Evolutionary conservation across 805 yeast species (phyloP).

Genomic region (Suhomyces vadensis): DNA sequence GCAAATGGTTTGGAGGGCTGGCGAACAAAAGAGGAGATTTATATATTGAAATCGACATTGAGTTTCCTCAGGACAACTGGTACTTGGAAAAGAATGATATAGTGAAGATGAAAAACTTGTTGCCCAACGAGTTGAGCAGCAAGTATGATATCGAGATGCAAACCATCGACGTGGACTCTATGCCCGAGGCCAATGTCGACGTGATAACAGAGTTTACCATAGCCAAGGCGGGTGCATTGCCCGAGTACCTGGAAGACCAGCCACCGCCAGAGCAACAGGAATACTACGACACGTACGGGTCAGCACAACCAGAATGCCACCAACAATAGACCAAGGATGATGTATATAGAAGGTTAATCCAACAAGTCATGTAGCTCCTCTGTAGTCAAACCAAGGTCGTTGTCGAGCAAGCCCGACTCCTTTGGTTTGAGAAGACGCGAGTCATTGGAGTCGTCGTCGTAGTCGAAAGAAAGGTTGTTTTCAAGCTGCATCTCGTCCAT

Average conservation of each 20-base stretch:
- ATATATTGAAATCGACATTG: constrained; percentile 67
- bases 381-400: constrained; percentile 31
- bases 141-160: constrained; percentile 25
- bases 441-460: constrained; percentile 13
- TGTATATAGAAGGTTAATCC: constrained; percentile 24
- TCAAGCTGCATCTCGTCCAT: constrained; percentile 14
- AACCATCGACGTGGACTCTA: constrained; percentile 24
- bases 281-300: constrained; percentile 16
- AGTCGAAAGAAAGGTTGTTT: constrained; percentile 8
- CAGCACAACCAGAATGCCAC: constrained; percentile 39
- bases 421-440: constrained; percentile 1
- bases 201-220: constrained; percentile 36
- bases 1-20: constrained; percentile 28
- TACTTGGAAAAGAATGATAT: constrained; percentile 70
- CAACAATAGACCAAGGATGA: constrained; percentile 19
- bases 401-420: constrained; percentile 4
- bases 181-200: constrained; percentile 41
- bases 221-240: constrained; percentile 26
- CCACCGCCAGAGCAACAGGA: constrained; percentile 12
- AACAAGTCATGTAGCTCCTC: constrained; percentile 38
- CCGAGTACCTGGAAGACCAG: constrained; percentile 28
- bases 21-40: constrained; percentile 60
- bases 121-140: constrained; percentile 46
- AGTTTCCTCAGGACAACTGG: constrained; percentile 87
- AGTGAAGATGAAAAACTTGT: constrained; percentile 49